Evolutionary conservation across 2,329 filamentous ascomycete species (phyloP).

Genomic region (Epichloe gansuensis): DNA sequence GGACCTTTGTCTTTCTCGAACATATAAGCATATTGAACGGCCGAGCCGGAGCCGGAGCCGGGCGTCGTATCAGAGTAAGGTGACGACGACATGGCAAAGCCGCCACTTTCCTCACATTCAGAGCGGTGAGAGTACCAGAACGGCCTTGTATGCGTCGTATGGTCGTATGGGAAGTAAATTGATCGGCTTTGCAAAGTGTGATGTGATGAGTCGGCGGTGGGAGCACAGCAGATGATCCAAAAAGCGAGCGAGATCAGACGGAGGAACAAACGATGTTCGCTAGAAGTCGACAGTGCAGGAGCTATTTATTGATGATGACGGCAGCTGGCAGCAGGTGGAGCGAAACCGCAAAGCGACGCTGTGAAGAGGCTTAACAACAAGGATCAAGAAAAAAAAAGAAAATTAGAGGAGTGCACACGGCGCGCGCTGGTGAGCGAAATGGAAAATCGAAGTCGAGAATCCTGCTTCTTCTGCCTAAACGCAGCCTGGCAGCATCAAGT

Average conservation of each 20-base stretch:
- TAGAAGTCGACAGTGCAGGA: neutral
- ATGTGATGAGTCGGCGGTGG: neutral
- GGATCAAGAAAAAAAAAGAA: no score
- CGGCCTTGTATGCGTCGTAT: neutral
- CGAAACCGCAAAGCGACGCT: no score
- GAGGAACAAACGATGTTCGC: neutral
- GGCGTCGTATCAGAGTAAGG: constrained; percentile 14
- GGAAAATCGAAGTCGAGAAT: no score
- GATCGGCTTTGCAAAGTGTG: neutral
- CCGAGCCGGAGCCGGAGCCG: constrained; percentile 12
- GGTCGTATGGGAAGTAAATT: neutral
- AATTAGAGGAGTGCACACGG: no score
- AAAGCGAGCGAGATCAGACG: neutral
- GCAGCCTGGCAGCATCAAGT: neutral
- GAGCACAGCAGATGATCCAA: constrained; percentile 1
- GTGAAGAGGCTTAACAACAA: neutral
- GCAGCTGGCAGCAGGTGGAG: neutral
- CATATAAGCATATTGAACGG: constrained; percentile 49
- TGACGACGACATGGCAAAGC: constrained; percentile 12
- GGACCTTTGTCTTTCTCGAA: constrained; percentile 57
- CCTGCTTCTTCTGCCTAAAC: no score
- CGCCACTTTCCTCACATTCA: constrained; percentile 4
- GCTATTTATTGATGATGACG: neutral
- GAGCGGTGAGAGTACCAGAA: neutral
- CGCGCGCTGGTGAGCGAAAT: no score